Conservation (phyloP, 495 filamentous ascomycete species). For the Penicillium longicatenatum region DNA sequence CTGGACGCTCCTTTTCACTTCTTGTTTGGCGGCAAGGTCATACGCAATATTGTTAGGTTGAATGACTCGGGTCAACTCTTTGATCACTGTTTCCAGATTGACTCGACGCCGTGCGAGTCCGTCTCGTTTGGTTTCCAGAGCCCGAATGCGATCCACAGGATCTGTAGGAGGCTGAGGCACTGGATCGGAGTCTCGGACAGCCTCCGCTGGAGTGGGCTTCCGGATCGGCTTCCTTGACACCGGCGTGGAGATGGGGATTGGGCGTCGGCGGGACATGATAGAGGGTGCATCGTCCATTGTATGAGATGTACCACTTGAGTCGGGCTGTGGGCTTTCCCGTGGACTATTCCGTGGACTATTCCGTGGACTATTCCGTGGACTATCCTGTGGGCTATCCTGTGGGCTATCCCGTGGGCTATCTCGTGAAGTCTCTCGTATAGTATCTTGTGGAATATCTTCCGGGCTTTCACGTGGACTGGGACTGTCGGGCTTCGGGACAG, state of each 20-base stretch:
- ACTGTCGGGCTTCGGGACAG: background rate
- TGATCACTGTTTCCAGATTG: conserved; percentile 71
- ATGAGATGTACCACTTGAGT: conserved; percentile 29
- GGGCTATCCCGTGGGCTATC: conserved; percentile 34
- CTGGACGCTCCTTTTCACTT: conserved; percentile 72
- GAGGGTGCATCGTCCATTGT: conserved; percentile 34
- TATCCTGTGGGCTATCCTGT: conserved; percentile 13
- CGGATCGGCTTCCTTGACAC: conserved; percentile 47
- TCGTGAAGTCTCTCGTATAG: conserved; percentile 39
- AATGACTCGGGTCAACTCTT: conserved; percentile 66
- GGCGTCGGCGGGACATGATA: conserved; percentile 52
- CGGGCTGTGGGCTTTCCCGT: conserved; percentile 12
- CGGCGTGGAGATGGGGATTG: conserved; percentile 42
- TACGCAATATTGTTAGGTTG: conserved; percentile 59
- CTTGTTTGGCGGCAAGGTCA: conserved; percentile 59
- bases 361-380: conserved; percentile 42
- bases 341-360: conserved; percentile 18
- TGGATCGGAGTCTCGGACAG: conserved; percentile 39
- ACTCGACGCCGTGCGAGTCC: conserved; percentile 64
- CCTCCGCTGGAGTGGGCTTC: conserved; percentile 57
- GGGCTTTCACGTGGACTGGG: conserved; percentile 41
- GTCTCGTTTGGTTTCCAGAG: conserved; percentile 66
- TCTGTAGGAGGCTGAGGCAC: conserved; percentile 59
- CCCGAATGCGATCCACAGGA: conserved; percentile 59
- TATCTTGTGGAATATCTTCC: conserved; percentile 22